phyloP scores from a whole-genome alignment of 306 rosid genomes.

The barrel medic (Medicago truncatula) region DNA sequence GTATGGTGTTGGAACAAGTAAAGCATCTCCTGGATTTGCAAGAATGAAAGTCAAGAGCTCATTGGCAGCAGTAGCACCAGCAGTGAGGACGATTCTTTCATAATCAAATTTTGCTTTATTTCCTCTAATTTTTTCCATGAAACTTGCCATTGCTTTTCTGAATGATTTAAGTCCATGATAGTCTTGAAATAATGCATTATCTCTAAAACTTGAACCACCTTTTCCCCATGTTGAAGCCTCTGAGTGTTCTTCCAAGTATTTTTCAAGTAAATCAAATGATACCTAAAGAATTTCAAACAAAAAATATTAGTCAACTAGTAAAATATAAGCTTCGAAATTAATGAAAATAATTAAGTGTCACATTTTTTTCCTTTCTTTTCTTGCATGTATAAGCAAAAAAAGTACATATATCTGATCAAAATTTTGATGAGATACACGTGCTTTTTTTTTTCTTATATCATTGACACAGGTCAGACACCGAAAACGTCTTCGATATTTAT shows the following conservation, averaged over 20 bases:
- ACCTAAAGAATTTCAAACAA: conserved; percentile 53
- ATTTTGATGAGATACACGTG: not conserved
- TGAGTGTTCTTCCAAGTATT: conserved; percentile 66
- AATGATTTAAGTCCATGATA: conserved; percentile 85
- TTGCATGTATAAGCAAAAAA: not conserved
- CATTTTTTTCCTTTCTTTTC: not conserved
- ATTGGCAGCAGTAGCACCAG: conserved; percentile 97
- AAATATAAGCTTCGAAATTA: not conserved
- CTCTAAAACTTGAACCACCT: conserved; percentile 70
- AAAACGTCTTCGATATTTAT: not conserved
- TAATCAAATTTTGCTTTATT: conserved; percentile 75
- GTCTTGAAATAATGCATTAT: conserved; percentile 92
- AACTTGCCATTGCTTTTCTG: conserved; percentile 88
- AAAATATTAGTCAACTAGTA: not conserved
- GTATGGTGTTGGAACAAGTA: conserved; percentile 92
- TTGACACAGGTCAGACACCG: not conserved
- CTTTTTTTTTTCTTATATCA: not conserved
- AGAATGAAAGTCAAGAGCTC: conserved; percentile 88
- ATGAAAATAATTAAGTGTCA: not conserved
- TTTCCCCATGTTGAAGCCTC: conserved; percentile 64
- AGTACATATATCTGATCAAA: not conserved
- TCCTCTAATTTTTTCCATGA: conserved; percentile 85
- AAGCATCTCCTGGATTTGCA: conserved; percentile 88
- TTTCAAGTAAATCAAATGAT: conserved; percentile 85
- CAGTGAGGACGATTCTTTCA: conserved; percentile 77